A percentile compares a stretch with the other conserved stretches of the same genome.
These are phyloP conservation scores for Sporothrix protearum DNA, from an alignment of 2,329 filamentous ascomycete genomes.

Conservation along the genomic window DNA sequence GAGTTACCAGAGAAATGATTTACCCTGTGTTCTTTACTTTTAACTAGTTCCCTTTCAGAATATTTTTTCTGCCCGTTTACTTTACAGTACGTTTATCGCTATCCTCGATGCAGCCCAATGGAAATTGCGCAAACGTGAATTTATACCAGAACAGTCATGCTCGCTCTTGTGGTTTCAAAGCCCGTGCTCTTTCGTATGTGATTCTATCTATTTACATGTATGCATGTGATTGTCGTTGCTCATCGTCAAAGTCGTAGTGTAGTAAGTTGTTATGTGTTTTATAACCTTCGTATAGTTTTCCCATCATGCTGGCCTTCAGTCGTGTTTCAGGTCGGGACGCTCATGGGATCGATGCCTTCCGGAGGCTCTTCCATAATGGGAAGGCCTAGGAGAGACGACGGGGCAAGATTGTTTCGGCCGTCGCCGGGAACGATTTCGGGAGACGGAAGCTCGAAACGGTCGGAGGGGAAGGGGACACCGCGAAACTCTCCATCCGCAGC, in stretches of 20 bases:
- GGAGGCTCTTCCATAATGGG: conserved; percentile 35
- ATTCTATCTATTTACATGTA: conserved; percentile 14
- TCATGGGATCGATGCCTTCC: conserved; percentile 22
- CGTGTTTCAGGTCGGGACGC: background rate
- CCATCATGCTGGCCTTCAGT: background rate
- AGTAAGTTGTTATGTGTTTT: background rate
- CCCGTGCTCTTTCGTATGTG: background rate
- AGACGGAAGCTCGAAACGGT: conserved; percentile 47
- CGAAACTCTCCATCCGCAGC: conserved; percentile 46
- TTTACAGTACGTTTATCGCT: too few relatives aligned
- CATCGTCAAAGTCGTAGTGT: conserved; percentile 11
- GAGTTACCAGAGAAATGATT: background rate
- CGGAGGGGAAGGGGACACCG: conserved; percentile 44
- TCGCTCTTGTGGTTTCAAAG: background rate
- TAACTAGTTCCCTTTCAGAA: too few relatives aligned
- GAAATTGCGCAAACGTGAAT: too few relatives aligned
- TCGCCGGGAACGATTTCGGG: conserved; percentile 42
- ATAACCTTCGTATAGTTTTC: background rate
- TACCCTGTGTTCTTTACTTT: background rate
- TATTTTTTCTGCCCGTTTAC: too few relatives aligned
- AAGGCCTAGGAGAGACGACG: conserved; percentile 28
- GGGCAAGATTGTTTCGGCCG: conserved; percentile 28
- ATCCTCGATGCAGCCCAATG: too few relatives aligned
- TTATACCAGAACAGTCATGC: background rate
- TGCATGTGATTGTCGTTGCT: conserved; percentile 17